Evolutionary conservation across 257 asterid species (phyloP), one percentile per base, ranked within the genome.

Genomic region (Coffea canephora): DNA sequence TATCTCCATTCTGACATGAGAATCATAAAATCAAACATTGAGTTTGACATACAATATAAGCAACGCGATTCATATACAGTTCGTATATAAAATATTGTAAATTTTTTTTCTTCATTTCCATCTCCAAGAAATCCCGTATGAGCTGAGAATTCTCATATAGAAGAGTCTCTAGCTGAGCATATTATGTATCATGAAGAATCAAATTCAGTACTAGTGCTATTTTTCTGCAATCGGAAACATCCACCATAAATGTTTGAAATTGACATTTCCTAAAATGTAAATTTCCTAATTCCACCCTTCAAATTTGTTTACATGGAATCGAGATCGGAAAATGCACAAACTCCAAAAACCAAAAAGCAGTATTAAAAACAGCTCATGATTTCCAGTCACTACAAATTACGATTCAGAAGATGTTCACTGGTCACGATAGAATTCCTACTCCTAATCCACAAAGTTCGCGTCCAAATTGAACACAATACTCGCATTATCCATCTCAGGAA

Each of bases 401-500:
- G 64, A 8, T 18, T 55, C 5, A 55, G 5, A 55, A 18, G 10
- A 55, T 5, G 3, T 3, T 55, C 64, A 55, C 64, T 5, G n/a
- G 8, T 55, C 64, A 55, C 64, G 12, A 19, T 19, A 57, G 2
- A 19, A 21, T 23, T 5, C n/a, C 31, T 6, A 59, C 6, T 6
- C 31, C 10, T 5, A 59, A 43, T 61, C 7, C 16, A 43, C 59
- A 75, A 41, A 75, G 0, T 6, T 41, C 8, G 3, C 6, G 61
- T 7, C 54, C 2, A 12, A 61, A n/a, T 34, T 10, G 6, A 64
- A 41, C 65, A 31, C n/a, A 8, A 14, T 59, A 36, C 48, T 43
- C 64, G 61, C 45, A 78, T 27, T 64, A 57, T 66, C 43, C 77
- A 78, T 43, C 45, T 61, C 25, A 31, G n/a, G 59, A 16, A 27